Base-by-base conservation (phyloP, 495 filamentous ascomycete genomes). In the Lineolata rhizophorae region DNA sequence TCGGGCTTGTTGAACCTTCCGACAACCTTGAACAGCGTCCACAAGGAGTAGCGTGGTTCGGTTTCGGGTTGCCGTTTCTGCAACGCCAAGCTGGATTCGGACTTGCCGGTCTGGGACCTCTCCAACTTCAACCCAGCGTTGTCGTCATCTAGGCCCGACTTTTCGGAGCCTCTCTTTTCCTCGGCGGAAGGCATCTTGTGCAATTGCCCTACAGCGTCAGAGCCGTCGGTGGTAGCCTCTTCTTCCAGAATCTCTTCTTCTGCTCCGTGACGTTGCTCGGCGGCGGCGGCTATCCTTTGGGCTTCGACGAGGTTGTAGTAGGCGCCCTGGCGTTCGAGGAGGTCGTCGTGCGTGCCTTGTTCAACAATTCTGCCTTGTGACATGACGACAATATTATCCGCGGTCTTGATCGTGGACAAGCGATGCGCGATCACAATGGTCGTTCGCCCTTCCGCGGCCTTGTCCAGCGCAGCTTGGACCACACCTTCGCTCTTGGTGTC, bases 391-490 rank as follows among this genome's bases (percentile, higher is more conserved):
- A 97, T 97, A 46, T 93, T 97, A 48, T 93, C 74, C 0, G 84
- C 85, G 35, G 75, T 66, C 52, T 76, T 85, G 57, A 97, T 91
- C 19, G 87, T 97, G 0, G 80, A 90, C 19, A 97, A 60, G 31
- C 87, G 70, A 51, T 97, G 87, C 17, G 87, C 90, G 46, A 97
- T 95, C 6, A 85, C 75, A 45, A 95, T 91, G 8, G 87, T 95
- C 1, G 87, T 97, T 17, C 87, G 68, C n/a, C 85, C 87, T 40
- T 76, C 63, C 9, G 83, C 67, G 22, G 82, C 87, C 29, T 64
- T 72, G 42, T 94, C 84, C 14, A 97, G 62, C 12, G 87, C 87
- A 25, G 78, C 78, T 53, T 97, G 87, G 0, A 97, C 87, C 3
- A 92, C 77, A 20, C 80, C 81, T 55, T 97, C 87, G 10, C 79